Base-by-base conservation (phyloP, 1,139 yeast species). In the Casaregolazyma suthepensis region DNA sequence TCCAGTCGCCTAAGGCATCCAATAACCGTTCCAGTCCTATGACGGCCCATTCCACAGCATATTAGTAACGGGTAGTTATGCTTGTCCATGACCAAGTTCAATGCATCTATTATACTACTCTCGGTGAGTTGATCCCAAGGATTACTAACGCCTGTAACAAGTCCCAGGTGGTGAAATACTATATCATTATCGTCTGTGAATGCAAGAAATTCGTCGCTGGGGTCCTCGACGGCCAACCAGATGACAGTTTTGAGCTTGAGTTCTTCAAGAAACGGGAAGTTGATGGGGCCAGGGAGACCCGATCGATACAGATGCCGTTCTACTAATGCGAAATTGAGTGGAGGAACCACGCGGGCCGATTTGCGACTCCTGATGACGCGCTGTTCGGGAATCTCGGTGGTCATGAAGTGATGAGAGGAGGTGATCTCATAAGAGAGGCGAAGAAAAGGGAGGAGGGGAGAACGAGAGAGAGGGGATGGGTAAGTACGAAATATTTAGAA, bases 91-190 rank as follows among this genome's bases (percentile, higher is more conserved):
- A 91, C 84, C 46, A 89, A 76, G 59, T 85, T 87, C 58, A 91
- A 72, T 0, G 97, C 95, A 58, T 81, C 83, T 37, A 81, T 80
- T 50, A 91, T 90, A 31, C 95, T 83, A 43, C 80, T 77, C 64
- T 90, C 96, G 31, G 90, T 87, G 46, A 93, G 75, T n/a, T 96
- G 93, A 70, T 93, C 98, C 99, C 99, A 91, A 0, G 98, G 96
- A 61, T 87, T 87, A 57, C 87, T 80, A 1, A 23, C 46, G 9
- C 50, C 49, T 1, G 82, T 80, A 52, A 78, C 77, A 19, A 81
- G 74, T 1, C 85, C 85, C 48, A 74, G 62, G 68, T 77, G 81
- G 66, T 81, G 80, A 57, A 84, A 66, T 54, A 79, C 78, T 56
- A 93, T 88, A 57, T 80, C 78, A 62, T 85, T 78, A 45, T 78